Conservation (phyloP, 106 monocot genomes). For the Dendrobium nobile region DNA sequence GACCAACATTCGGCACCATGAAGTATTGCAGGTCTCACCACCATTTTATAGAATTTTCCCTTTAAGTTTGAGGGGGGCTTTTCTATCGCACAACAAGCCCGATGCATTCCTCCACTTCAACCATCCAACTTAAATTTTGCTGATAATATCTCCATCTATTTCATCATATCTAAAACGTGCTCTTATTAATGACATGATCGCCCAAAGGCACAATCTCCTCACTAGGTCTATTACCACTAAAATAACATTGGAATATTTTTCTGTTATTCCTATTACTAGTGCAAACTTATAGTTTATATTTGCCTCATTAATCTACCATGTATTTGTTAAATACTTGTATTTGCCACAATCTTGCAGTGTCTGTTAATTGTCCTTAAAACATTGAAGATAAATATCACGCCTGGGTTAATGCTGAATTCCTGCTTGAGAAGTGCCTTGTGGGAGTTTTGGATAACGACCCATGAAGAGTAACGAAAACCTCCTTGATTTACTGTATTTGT, state of each 20-base stretch:
- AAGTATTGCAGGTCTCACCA: no score
- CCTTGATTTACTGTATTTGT: background rate
- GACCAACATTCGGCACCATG: no score
- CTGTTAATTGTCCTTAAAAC: background rate
- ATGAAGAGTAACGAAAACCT: background rate
- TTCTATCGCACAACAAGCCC: no score
- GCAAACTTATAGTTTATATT: background rate
- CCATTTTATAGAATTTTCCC: no score
- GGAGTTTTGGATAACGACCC: slow-evolving; percentile 45
- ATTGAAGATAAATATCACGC: slow-evolving; percentile 68
- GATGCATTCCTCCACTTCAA: no score
- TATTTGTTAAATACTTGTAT: background rate
- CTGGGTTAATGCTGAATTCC: slow-evolving; percentile 69
- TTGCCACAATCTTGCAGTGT: background rate
- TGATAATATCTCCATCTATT: no score
- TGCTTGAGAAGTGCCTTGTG: slow-evolving; percentile 69
- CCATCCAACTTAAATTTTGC: no score
- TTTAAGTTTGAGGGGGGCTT: no score
- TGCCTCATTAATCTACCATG: background rate
- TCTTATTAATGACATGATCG: no score
- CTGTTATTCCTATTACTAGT: background rate
- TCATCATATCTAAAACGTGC: no score
- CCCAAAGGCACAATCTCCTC: no score
- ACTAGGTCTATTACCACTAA: no score
- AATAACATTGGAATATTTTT: background rate